Conservation (phyloP, 2,329 filamentous ascomycete species). For the Aaosphaeria pasadenensis region DNA sequence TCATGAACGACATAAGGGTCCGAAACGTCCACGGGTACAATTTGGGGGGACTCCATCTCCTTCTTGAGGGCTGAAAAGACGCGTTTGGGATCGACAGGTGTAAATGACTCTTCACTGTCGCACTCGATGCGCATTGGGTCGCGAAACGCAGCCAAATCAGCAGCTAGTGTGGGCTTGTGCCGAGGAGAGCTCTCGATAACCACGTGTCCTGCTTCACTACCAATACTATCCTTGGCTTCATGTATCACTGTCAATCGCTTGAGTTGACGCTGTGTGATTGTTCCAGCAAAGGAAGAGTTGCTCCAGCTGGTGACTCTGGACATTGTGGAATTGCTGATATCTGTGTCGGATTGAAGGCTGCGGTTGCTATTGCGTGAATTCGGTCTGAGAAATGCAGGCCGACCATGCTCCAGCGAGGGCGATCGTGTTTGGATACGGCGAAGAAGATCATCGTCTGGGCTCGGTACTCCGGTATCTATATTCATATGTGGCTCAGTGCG, state of each 20-base stretch:
- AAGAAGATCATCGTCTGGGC: constrained; percentile 45
- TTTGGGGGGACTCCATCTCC: constrained; percentile 19
- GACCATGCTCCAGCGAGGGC: constrained; percentile 16
- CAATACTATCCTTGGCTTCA: constrained; percentile 45
- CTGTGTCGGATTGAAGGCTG: constrained; percentile 33
- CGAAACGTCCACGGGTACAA: no score
- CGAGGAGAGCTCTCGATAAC: constrained; percentile 5
- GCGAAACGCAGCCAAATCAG: constrained; percentile 23
- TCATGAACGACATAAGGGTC: no score
- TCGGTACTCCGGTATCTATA: constrained; percentile 29
- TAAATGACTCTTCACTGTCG: constrained; percentile 19
- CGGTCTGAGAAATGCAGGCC: constrained; percentile 10
- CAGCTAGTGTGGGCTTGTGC: constrained; percentile 17
- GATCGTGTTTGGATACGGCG: constrained; percentile 34
- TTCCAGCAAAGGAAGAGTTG: constrained; percentile 59
- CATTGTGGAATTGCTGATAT: constrained; percentile 51
- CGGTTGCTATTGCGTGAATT: constrained; percentile 22
- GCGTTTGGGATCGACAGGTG: constrained; percentile 30
- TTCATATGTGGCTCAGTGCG: constrained; percentile 13
- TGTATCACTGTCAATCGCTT: constrained; percentile 64
- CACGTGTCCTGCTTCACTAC: constrained; percentile 20
- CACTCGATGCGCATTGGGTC: constrained; percentile 31
- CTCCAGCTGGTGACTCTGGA: constrained; percentile 68
- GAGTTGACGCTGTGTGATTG: constrained; percentile 50
- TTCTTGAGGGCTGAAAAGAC: constrained; percentile 36